Conservation (phyloP, 352 stramenopile genomes). For the Phytophthora fragariaefolia region DNA sequence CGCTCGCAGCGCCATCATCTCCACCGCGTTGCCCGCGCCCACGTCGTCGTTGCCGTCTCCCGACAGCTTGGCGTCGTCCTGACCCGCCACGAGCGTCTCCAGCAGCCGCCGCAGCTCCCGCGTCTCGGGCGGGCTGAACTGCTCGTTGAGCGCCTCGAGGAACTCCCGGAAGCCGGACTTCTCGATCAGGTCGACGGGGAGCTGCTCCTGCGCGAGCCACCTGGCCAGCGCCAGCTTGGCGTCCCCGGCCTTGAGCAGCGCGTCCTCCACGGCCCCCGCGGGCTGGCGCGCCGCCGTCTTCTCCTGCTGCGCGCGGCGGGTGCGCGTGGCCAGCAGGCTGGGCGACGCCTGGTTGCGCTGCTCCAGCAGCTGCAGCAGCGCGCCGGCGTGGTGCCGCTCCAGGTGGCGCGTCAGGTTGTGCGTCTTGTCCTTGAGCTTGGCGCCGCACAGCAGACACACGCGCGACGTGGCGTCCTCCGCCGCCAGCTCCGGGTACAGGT, state of each 20-base stretch:
- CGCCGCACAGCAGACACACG: constrained; percentile 52
- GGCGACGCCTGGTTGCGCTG: constrained; percentile 44
- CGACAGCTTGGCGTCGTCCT: constrained; percentile 17
- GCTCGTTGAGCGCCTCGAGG: constrained; percentile 41
- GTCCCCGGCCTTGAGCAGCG: constrained; percentile 24
- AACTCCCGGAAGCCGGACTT: constrained; percentile 49
- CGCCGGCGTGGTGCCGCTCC: constrained; percentile 57
- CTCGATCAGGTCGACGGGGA: constrained; percentile 50
- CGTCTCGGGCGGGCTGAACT: constrained; percentile 37
- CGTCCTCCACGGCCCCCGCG: constrained; percentile 11
- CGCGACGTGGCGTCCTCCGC: constrained; percentile 49
- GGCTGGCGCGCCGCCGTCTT: constrained; percentile 25
- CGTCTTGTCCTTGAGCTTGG: constrained; percentile 69
- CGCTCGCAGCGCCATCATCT: constrained; percentile 46
- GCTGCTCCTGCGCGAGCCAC: constrained; percentile 56
- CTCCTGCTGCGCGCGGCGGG: constrained; percentile 15
- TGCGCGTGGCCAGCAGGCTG: constrained; percentile 11
- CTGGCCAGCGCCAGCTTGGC: constrained; percentile 45
- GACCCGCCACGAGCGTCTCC: constrained; percentile 16
- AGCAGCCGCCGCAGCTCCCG: constrained; percentile 42
- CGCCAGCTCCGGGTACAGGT: constrained; percentile 52
- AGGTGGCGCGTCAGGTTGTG: constrained; percentile 71
- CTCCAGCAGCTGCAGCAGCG: constrained; percentile 57
- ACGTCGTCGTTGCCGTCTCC: neutral
- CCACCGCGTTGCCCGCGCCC: constrained; percentile 11